A percentile compares a stretch with the other conserved stretches of the same genome.
These are phyloP conservation scores for Nicotiana obtusifolia DNA, from an alignment of 257 asterid genomes.

Conservation along the genomic window DNA sequence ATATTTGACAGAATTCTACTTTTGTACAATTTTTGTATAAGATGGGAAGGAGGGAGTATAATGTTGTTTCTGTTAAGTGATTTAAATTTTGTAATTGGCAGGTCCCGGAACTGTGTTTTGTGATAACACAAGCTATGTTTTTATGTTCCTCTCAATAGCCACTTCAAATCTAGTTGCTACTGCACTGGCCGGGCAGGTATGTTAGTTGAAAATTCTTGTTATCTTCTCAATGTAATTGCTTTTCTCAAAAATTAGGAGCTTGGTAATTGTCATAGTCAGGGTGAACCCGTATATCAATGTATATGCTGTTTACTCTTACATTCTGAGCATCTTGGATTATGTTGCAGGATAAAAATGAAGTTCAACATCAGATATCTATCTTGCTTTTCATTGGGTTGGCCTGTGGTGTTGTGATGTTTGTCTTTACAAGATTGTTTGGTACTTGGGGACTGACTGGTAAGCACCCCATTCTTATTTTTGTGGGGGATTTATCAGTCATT, in stretches of 20 bases:
- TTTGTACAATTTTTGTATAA: background rate
- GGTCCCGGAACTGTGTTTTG: constrained; percentile 95
- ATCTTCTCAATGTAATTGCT: background rate
- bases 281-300: background rate
- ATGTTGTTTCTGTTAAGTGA: background rate
- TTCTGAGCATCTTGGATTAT: constrained; percentile 13
- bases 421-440: constrained; percentile 68
- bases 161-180: constrained; percentile 97
- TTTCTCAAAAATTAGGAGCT: background rate
- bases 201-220: background rate
- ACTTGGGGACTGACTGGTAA: constrained; percentile 74
- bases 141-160: constrained; percentile 95
- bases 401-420: constrained; percentile 69
- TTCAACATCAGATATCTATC: constrained; percentile 88
- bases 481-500: background rate
- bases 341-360: constrained; percentile 68
- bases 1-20: background rate
- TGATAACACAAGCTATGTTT: constrained; percentile 70
- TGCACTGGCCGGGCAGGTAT: constrained; percentile 74
- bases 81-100: constrained; percentile 27
- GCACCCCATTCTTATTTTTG: background rate
- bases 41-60: background rate
- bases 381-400: constrained; percentile 80
- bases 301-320: background rate
- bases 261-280: background rate